These are phyloP conservation scores for Hyaloperonospora brassicae DNA, from an alignment of 352 stramenopile genomes.

Conservation along the genomic window DNA sequence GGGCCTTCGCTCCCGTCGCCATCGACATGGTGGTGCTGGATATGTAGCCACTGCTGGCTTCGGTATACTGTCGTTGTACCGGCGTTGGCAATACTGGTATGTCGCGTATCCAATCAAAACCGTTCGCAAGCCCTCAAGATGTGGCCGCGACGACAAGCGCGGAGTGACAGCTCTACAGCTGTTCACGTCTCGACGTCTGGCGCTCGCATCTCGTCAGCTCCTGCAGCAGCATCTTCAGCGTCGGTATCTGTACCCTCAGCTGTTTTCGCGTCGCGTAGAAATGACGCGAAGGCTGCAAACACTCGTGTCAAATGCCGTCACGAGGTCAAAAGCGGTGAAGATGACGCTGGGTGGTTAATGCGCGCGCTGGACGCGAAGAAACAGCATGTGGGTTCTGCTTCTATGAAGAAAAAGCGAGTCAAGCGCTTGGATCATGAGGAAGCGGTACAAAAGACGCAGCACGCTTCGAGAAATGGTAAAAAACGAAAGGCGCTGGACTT, in stretches of 20 bases:
- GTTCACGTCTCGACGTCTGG: slow-evolving; percentile 3
- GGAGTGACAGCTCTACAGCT: slow-evolving; percentile 4
- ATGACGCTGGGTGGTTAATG: slow-evolving; percentile 33
- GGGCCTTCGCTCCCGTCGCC: slow-evolving; percentile 49
- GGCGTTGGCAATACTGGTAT: not conserved
- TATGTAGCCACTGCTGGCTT: not conserved
- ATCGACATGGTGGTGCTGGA: slow-evolving; percentile 27
- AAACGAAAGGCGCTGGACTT: slow-evolving; percentile 9
- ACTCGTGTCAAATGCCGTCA: slow-evolving; percentile 4
- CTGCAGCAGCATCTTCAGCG: not conserved
- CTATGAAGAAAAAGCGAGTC: slow-evolving; percentile 2
- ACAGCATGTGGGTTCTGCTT: not conserved
- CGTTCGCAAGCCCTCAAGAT: slow-evolving; percentile 10
- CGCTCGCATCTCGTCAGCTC: not conserved
- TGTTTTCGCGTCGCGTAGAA: slow-evolving; percentile 17
- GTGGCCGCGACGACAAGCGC: slow-evolving; percentile 31
- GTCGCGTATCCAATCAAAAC: slow-evolving; percentile 20
- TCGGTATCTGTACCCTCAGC: slow-evolving; percentile 2
- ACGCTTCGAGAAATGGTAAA: slow-evolving; percentile 12
- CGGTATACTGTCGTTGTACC: not conserved
- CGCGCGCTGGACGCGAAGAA: slow-evolving; percentile 39
- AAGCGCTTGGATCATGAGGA: slow-evolving; percentile 1
- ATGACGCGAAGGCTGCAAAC: slow-evolving; percentile 12
- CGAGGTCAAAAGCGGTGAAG: not conserved
- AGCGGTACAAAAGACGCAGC: slow-evolving; percentile 5